Base-by-base conservation (phyloP, 2,329 filamentous ascomycete species). In the Aspergillus spinulosporus region DNA sequence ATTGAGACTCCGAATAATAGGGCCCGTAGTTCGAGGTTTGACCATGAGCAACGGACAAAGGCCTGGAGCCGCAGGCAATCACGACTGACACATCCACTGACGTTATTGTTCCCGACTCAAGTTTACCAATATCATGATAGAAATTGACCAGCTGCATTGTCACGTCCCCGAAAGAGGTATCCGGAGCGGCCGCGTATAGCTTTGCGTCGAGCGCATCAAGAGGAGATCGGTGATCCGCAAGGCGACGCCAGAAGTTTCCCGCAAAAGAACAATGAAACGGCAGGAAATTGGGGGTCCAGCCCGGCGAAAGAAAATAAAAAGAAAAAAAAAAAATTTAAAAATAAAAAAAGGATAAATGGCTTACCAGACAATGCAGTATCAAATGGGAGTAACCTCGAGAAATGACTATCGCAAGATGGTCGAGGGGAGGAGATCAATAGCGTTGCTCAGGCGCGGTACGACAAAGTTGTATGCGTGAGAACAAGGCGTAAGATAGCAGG, bases 361-460 rank as follows among this genome's bases (percentile, higher is more conserved):
- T 61, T 61, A 66, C 64, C 60, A 62, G 59, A 51, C 54, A 61
- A 64, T 59, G 57, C 48, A 60, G 63, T 59, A 59, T 60, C 56
- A 61, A 63, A 64, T 55, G 39, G 57, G 56, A 52, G 55, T 31
- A 49, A 58, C 50, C 57, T 63, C 57, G 46, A 48, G 34, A 59
- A 59, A 56, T 58, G 49, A 43, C 49, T 54, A 59, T 61, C 56
- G 59, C 56, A 54, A 52, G 46, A 49, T 28, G 53, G 37, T 54
- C 14, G 36, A 59, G 59, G 54, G 59, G 59, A 57, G 57, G 34
- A 50, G 47, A 58, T 36, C 57, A 59, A 54, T 56, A 60, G 56
- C 53, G 62, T 58, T 59, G 54, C 54, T 61, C 58, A 50, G 58
- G 37, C 49, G 58, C 52, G 56, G 64, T 59, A 62, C 57, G 60